Evolutionary conservation across 164 flowering plant genomes (phyloP).

Genomic region (Chloranthus sessilifolius): DNA sequence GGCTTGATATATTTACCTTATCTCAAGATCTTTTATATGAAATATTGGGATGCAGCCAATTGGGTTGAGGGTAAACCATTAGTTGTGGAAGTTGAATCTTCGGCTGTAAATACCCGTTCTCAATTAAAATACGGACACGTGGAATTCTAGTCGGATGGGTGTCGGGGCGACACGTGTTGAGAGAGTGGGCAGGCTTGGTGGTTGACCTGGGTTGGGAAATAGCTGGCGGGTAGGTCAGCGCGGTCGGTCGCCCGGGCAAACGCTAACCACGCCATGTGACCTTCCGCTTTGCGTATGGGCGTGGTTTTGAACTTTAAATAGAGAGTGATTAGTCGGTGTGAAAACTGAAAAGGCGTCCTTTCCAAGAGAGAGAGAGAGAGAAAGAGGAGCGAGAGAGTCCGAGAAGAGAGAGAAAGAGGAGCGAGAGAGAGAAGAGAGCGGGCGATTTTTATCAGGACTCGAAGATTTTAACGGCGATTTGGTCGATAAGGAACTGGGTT

Average conservation of each 20-base stretch:
- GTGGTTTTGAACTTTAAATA: constrained; percentile 13
- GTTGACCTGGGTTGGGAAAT: constrained; percentile 11
- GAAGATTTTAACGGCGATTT: constrained; percentile 15
- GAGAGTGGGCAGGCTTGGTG: background rate
- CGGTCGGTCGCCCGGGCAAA: constrained; percentile 5
- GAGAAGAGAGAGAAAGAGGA: background rate
- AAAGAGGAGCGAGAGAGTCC: background rate
- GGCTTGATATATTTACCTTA: too few species aligned
- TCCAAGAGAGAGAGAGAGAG: background rate
- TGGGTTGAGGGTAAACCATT: too few species aligned
- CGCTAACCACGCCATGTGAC: constrained; percentile 3
- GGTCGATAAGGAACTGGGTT: constrained; percentile 10
- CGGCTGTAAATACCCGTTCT: too few species aligned
- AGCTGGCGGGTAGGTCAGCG: constrained; percentile 19
- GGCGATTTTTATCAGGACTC: background rate
- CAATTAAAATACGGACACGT: too few species aligned
- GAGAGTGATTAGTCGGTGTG: background rate
- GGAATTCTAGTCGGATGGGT: too few species aligned
- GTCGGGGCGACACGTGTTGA: background rate
- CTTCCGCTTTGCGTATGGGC: constrained; percentile 14
- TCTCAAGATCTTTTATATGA: too few species aligned
- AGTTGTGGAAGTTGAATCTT: too few species aligned
- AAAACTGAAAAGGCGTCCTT: background rate
- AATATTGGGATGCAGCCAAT: too few species aligned
- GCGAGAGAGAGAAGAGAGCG: background rate